Base-by-base conservation (phyloP, 257 asterid species). In the Haberlea rhodopensis region DNA sequence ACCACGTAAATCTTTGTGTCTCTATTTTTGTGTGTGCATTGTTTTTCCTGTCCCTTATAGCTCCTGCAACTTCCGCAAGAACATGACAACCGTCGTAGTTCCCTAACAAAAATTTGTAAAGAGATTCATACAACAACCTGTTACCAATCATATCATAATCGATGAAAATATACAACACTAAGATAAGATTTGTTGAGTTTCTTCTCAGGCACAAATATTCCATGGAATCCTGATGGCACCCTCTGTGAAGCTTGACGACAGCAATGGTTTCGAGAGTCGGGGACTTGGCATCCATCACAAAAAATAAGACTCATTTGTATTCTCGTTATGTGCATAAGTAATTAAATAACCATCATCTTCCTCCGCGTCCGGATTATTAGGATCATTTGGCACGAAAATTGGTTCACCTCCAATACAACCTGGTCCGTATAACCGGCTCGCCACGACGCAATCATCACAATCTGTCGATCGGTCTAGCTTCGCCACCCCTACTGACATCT, bases 241-340 rank as follows among this genome's bases (percentile, higher is more conserved):
- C 87, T 75, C 9, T 48, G 68, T 4, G 89, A 60, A 85, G 26
- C 57, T 55, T 79, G 6, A 85, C 85, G 11, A 53, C 63, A 4
- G 85, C 85, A 43, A 85, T 71, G 40, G 60, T 77, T 11, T 80
- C 84, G 51, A 85, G 85, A 21, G 20, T 61, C 0, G 83, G 81
- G 2, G 94, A 80, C 66, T 72, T 79, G 0, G 94, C 87, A 53
- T 85, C 78, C 94, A 85, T 85, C 7, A 85, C 89, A 53, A 79
- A 34, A 27, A 83, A 83, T 0, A 15, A 0, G 94, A 83, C 22
- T 83, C 87, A 18, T 80, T 60, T 1, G 23, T 83, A 1, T 63
- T 77, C 70, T 81, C 89, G 54, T 83, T 66, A 7, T 79, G 82
- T 40, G 83, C 71, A 64, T 77, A 85, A 0, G 75, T 60, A 22